Evolutionary conservation across 2,329 filamentous ascomycete species (phyloP), one percentile per base, ranked within the genome.

Genomic region (Colletotrichum lini): DNA sequence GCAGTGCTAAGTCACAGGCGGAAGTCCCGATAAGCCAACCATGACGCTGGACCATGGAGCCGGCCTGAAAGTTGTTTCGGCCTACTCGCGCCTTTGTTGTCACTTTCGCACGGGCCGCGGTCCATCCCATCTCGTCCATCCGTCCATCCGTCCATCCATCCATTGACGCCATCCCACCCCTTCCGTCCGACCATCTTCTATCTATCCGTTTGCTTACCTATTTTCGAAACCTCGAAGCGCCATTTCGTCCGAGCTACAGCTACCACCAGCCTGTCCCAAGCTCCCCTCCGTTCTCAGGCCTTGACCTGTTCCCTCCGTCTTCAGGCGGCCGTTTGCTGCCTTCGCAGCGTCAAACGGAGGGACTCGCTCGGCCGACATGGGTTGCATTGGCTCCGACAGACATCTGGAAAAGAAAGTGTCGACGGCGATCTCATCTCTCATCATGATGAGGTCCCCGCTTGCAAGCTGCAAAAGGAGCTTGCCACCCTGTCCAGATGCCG

Each of bases 21-120:
- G 42, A 70, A 56, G 30, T 26, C 56, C 63, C 56, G 47, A 60
- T 18, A 44, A 50, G 40, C 67, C 44, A 70, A 56, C 35, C 42
- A 67, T 8, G 30, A 44, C 10, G 44, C 56, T 57, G 47, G 35
- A 18, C 42, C 44, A n/a, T 23, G 47, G 45, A 56, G 56, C 56
- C 45, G 64, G 52, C 35, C 23, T 53, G 21, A 38, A 71, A 57
- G 38, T 45, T 45, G 64, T 62, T 67, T 71, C 68, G 64, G 45
- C n/a, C 38, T 59, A 15, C 15, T 58, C 30, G 30, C 58, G 56
- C 26, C 65, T 69, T 69, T 72, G 47, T 68, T 69, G 59, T 49
- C 58, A 60, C 52, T 59, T n/a, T 54, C 65, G 69, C 69, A 72
- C 69, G 69, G 69, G 59, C 69, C 65, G 53, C 69, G 26, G 47